phyloP scores from a whole-genome alignment of 2,329 filamentous ascomycete species.

The Dactylellina cionopaga region DNA sequence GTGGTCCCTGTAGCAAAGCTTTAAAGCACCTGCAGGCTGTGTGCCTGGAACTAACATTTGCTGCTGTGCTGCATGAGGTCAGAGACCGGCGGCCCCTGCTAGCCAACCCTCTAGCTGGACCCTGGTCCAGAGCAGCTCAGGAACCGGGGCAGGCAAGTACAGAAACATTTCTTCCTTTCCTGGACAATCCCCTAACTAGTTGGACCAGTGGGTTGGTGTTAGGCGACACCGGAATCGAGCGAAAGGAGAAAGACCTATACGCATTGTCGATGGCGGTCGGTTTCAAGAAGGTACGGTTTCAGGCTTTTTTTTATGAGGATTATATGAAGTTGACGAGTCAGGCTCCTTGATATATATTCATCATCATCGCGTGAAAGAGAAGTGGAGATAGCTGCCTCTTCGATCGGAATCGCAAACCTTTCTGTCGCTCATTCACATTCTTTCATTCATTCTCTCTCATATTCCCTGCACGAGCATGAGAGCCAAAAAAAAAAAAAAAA shows the following conservation, averaged over 20 bases:
- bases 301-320: no score
- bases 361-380: no score
- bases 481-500: no score
- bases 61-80: constrained; percentile 19
- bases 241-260: constrained; percentile 23
- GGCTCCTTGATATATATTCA: constrained; percentile 1
- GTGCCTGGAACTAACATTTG: not conserved
- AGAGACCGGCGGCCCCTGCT: not conserved
- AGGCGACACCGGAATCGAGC: constrained; percentile 28
- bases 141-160: constrained; percentile 38
- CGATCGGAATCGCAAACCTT: no score
- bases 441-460: not conserved
- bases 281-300: constrained; percentile 25
- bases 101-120: constrained; percentile 4
- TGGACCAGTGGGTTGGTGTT: no score
- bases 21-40: no score
- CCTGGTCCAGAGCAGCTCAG: constrained; percentile 33
- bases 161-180: constrained; percentile 14
- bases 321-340: constrained; percentile 1
- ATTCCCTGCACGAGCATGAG: no score
- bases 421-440: not conserved
- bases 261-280: constrained; percentile 4
- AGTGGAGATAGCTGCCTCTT: no score
- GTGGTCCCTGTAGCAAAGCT: no score
- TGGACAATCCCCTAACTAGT: constrained; percentile 26